A percentile compares a stretch with the other conserved stretches of the same genome.
phyloP scores from a whole-genome alignment of 192 early-diverging fungal species.

The Coemansia sp. region DNA sequence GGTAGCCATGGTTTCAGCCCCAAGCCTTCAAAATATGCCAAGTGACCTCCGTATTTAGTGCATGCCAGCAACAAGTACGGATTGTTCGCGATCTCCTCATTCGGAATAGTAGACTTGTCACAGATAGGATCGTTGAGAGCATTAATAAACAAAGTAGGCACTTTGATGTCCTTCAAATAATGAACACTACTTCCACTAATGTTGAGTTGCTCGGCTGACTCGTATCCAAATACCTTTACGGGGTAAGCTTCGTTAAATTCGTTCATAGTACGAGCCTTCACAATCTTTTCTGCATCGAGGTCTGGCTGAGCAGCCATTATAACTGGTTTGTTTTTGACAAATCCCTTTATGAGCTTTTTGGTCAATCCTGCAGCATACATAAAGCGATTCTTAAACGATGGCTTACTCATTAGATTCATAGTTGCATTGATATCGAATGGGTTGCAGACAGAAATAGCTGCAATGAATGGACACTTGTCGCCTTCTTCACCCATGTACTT shows the following conservation, averaged over 20 bases:
- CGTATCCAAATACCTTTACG: slow-evolving; percentile 71
- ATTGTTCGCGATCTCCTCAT: slow-evolving; percentile 73
- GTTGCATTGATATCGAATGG: slow-evolving; percentile 78
- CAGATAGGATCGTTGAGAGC: slow-evolving; percentile 92
- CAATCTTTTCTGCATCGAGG: slow-evolving; percentile 48
- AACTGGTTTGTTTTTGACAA: slow-evolving; percentile 48
- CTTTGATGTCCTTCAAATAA: slow-evolving; percentile 61
- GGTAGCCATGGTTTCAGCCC: slow-evolving; percentile 61
- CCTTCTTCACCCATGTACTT: slow-evolving; percentile 89
- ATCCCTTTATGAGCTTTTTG: slow-evolving; percentile 56
- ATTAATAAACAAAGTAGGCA: slow-evolving; percentile 83
- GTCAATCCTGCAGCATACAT: slow-evolving; percentile 65
- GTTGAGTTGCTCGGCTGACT: slow-evolving; percentile 80
- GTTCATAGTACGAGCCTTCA: slow-evolving; percentile 62
- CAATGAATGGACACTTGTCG: slow-evolving; percentile 71
- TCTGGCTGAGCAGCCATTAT: slow-evolving; percentile 55
- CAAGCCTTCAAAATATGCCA: slow-evolving; percentile 71
- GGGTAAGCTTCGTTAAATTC: slow-evolving; percentile 86
- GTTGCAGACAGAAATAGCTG: slow-evolving; percentile 79
- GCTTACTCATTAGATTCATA: slow-evolving; percentile 51
- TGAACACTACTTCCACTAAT: slow-evolving; percentile 61
- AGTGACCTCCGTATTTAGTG: slow-evolving; percentile 84
- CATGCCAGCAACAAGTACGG: slow-evolving; percentile 78
- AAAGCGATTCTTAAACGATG: slow-evolving; percentile 59
- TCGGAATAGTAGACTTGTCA: slow-evolving; percentile 66